Base-by-base conservation (phyloP, 176 grass and related monocot species). In the Zizania latifolia region DNA sequence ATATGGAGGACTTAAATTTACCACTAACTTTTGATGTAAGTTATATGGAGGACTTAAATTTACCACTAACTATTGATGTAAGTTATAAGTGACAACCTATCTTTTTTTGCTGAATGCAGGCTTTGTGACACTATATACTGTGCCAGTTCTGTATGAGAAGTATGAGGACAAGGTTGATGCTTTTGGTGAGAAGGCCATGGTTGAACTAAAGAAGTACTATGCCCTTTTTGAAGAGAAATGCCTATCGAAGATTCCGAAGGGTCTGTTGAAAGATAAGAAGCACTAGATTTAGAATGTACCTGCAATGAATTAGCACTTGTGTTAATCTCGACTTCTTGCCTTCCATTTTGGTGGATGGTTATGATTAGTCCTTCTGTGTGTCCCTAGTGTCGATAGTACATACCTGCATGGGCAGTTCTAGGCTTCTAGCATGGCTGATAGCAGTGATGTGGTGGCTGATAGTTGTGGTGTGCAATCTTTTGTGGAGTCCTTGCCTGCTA, bases 111-210 rank as follows among this genome's bases (percentile, higher is more conserved):
- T 27, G 19, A 34, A 5, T 54, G 62, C 78, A 93, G 90, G 71
- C 41, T 93, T 93, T 58, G 56, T 93, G 39, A 58, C 78, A 59
- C 76, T 89, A 31, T 85, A 90, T 62, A 93, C 90, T 11, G 60
- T 93, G 12, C 90, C 90, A 22, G 81, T 90, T 71, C 84, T 93
- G 62, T 93, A 93, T 78, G 90, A 93, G 61, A 93, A 93, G 68
- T 90, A 93, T 36, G 90, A 93, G 19, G 90, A 93, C 73, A 93
- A 87, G 78, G 56, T 90, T 39, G 90, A 93, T 43, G 33, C 66
- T 14, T 82, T 84, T 65, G 87, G 77, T 28, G 90, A 93, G 80
- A 93, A 90, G 73, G 87, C 77, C 23, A 73, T 63, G 45, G 79
- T 72, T 61, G 87, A 87, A 81, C 15, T 78, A 9, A 93, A 82